Percentiles rank a stretch among this genome's conserved stretches.
phyloP scores from a whole-genome alignment of 129 eudicot species.

The Helichrysum umbraculigerum region DNA sequence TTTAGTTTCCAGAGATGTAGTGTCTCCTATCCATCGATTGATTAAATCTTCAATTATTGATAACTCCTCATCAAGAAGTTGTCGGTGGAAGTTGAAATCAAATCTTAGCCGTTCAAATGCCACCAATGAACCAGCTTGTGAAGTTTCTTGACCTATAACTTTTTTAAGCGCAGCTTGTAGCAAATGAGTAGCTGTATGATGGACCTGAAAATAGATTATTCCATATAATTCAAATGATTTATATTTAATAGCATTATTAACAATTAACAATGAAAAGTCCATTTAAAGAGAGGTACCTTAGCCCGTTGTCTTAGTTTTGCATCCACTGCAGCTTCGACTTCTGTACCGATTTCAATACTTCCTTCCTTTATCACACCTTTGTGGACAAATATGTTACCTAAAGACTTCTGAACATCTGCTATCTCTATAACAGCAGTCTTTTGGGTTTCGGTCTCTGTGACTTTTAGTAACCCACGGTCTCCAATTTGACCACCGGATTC shows the following conservation, averaged over 20 bases:
- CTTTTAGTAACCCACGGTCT: conserved; percentile 73
- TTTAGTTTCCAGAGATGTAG: conserved; percentile 66
- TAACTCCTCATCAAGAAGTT: conserved; percentile 73
- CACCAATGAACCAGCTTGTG: conserved; percentile 98
- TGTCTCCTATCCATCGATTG: conserved; percentile 87
- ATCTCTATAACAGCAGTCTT: conserved; percentile 64
- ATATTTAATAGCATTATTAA: too few relatives aligned
- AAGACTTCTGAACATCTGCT: conserved; percentile 79
- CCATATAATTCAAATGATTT: too few relatives aligned
- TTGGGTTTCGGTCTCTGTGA: conserved; percentile 42
- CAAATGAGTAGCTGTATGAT: conserved; percentile 97
- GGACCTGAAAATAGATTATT: conserved; percentile 48
- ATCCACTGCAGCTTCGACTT: conserved; percentile 87
- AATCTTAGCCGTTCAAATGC: conserved; percentile 97
- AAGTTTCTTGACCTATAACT: conserved; percentile 88
- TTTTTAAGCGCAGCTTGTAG: conserved; percentile 89
- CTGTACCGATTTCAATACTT: conserved; percentile 61
- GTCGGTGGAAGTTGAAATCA: conserved; percentile 89
- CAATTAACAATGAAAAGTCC: background rate
- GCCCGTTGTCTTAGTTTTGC: conserved; percentile 84
- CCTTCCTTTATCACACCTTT: conserved; percentile 82
- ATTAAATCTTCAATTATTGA: conserved; percentile 69
- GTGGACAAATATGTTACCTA: conserved; percentile 77
- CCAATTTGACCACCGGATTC: conserved; percentile 99
- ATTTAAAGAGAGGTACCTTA: conserved; percentile 44